These are phyloP conservation scores for Monosporascus sp. DNA, from an alignment of 2,329 filamentous ascomycete species.

Conservation along the genomic window DNA sequence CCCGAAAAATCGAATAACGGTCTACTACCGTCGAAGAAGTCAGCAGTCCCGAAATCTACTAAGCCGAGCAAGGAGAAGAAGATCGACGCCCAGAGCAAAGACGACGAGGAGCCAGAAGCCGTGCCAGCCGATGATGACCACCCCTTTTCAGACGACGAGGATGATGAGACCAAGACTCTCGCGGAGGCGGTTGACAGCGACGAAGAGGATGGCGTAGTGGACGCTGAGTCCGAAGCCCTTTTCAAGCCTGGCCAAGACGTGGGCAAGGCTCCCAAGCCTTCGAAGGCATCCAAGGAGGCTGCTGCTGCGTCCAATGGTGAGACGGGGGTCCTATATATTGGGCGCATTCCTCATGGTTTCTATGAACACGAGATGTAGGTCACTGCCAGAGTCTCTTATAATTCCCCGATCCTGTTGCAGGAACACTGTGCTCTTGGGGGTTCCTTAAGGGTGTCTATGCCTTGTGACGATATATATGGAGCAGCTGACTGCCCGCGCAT, in stretches of 20 bases:
- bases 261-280: slow-evolving; percentile 45
- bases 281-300: slow-evolving; percentile 38
- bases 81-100: slow-evolving; percentile 19
- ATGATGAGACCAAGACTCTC: slow-evolving; percentile 39
- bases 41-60: slow-evolving; percentile 14
- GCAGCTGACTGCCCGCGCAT: too few relatives aligned
- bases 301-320: slow-evolving; percentile 37
- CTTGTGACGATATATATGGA: too few relatives aligned
- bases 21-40: background rate
- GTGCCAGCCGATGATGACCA: slow-evolving; percentile 23
- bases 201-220: slow-evolving; percentile 31
- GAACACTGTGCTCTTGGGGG: too few relatives aligned
- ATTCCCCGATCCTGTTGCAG: background rate
- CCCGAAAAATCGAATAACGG: slow-evolving; percentile 9
- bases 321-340: slow-evolving; percentile 82
- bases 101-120: slow-evolving; percentile 33
- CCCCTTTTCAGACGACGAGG: slow-evolving; percentile 27
- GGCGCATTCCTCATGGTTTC: slow-evolving; percentile 83
- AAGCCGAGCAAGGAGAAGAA: slow-evolving; percentile 21
- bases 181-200: slow-evolving; percentile 43
- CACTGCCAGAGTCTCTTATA: background rate
- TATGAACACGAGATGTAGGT: slow-evolving; percentile 92
- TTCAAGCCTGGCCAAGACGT: slow-evolving; percentile 47
- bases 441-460: too few relatives aligned
- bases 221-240: slow-evolving; percentile 25